These are phyloP conservation scores for Fusarium sp. DNA, from an alignment of 2,329 filamentous ascomycete species.

Conservation along the genomic window DNA sequence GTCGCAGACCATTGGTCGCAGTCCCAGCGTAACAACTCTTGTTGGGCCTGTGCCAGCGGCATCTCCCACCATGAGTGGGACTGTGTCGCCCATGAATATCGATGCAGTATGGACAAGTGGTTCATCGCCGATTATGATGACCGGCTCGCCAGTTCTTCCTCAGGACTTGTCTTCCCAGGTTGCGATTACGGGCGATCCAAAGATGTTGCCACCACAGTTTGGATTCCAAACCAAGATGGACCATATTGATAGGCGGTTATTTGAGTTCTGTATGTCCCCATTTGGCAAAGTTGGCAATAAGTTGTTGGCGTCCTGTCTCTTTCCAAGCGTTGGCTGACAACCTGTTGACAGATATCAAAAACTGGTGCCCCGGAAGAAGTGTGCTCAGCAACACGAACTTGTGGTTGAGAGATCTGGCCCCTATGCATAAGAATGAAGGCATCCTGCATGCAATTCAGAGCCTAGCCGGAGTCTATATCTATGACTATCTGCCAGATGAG, in stretches of 20 bases:
- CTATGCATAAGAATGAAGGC: slow-evolving; percentile 56
- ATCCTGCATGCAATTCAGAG: slow-evolving; percentile 59
- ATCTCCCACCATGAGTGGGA: slow-evolving; percentile 7
- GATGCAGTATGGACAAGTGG: slow-evolving; percentile 21
- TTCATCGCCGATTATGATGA: slow-evolving; percentile 25
- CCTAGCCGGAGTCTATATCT: slow-evolving; percentile 59
- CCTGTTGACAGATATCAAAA: slow-evolving; percentile 53
- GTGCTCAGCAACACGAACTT: slow-evolving; percentile 57
- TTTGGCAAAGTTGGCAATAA: neutral
- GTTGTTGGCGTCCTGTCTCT: neutral
- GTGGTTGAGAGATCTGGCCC: slow-evolving; percentile 59
- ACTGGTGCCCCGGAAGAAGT: slow-evolving; percentile 60
- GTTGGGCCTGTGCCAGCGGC: slow-evolving; percentile 21
- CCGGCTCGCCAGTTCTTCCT: slow-evolving; percentile 18
- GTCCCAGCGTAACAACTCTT: slow-evolving; percentile 20
- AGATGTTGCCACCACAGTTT: slow-evolving; percentile 51
- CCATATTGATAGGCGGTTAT: slow-evolving; percentile 53
- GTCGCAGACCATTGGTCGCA: slow-evolving; percentile 14
- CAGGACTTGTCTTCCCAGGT: slow-evolving; percentile 26
- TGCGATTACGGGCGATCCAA: slow-evolving; percentile 39
- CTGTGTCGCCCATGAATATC: slow-evolving; percentile 23
- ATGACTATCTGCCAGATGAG: slow-evolving; percentile 57
- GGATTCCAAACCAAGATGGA: slow-evolving; percentile 55
- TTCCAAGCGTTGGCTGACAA: slow-evolving; percentile 10
- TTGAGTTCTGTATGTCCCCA: slow-evolving; percentile 55